These are phyloP conservation scores for Digitaria exilis DNA, from an alignment of 202 grass and related monocot genomes.

Conservation along the genomic window DNA sequence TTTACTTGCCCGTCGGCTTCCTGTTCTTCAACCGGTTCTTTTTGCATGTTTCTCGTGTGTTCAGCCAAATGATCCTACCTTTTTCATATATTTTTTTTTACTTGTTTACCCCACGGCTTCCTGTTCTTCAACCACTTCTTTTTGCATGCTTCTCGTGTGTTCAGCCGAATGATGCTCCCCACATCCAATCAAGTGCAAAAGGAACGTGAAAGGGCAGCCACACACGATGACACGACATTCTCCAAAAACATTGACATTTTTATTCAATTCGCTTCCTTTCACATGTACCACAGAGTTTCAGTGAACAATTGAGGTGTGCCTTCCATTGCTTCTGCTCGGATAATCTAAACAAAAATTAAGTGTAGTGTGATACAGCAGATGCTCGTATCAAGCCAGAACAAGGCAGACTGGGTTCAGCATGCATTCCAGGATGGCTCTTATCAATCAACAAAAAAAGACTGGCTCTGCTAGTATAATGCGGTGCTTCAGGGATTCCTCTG, in stretches of 20 bases:
- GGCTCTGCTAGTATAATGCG: background rate
- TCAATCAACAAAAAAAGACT: background rate
- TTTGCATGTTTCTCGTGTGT: background rate
- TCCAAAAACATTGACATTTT: background rate
- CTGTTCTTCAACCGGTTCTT: background rate
- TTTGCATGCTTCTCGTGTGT: background rate
- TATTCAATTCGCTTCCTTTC: background rate
- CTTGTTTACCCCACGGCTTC: background rate
- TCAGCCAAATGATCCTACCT: background rate
- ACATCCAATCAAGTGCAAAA: too few species aligned
- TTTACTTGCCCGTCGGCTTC: background rate
- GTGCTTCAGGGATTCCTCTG: background rate
- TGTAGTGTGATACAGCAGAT: background rate
- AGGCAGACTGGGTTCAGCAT: background rate
- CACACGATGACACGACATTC: background rate
- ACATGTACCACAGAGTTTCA: background rate
- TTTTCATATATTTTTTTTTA: background rate
- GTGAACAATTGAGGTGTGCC: background rate
- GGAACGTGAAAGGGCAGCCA: background rate
- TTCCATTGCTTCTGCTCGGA: background rate
- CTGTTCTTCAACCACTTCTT: background rate
- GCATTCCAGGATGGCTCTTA: background rate
- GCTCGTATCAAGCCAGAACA: background rate
- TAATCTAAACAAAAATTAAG: background rate
- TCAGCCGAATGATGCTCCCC: background rate